Evolutionary conservation across 495 filamentous ascomycete species (phyloP).

Genomic region (Alectoria sarmentosa): DNA sequence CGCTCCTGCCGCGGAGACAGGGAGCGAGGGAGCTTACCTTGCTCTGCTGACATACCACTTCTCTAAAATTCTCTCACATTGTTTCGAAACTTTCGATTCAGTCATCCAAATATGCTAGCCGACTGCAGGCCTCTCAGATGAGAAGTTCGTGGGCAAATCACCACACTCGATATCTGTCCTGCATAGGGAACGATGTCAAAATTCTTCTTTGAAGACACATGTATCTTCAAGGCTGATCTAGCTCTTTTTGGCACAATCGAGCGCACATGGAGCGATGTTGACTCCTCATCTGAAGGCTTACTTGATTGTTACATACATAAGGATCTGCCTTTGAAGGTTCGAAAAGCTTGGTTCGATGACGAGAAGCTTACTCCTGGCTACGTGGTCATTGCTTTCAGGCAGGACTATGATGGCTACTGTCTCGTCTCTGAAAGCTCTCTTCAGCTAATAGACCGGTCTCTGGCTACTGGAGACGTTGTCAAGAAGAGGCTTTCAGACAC

Average conservation of each 20-base stretch:
- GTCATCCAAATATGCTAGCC: background rate
- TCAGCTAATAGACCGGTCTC: conserved; percentile 35
- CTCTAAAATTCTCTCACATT: too few species aligned
- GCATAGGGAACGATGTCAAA: conserved; percentile 22
- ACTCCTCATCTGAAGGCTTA: background rate
- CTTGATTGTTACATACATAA: conserved; percentile 21
- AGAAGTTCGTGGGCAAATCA: background rate
- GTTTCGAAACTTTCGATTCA: too few species aligned
- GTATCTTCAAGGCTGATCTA: conserved; percentile 29
- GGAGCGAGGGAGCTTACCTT: too few species aligned
- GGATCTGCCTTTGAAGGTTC: conserved; percentile 27
- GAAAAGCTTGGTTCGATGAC: conserved; percentile 11
- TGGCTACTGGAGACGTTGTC: conserved; percentile 39
- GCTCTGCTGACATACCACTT: too few species aligned
- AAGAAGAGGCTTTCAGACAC: conserved; percentile 37
- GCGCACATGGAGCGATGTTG: conserved; percentile 24
- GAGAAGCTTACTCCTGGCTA: conserved; percentile 26
- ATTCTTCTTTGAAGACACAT: conserved; percentile 29
- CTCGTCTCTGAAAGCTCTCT: conserved; percentile 41
- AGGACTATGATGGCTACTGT: conserved; percentile 25
- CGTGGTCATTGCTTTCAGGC: conserved; percentile 31
- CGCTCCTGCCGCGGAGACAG: background rate
- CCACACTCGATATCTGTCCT: background rate
- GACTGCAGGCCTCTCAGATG: background rate
- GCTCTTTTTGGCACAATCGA: conserved; percentile 27